Percentiles rank a stretch among this genome's conserved stretches.
Evolutionary conservation across 257 asterid species (phyloP).

Genomic region (Ophiorrhiza pumila): DNA sequence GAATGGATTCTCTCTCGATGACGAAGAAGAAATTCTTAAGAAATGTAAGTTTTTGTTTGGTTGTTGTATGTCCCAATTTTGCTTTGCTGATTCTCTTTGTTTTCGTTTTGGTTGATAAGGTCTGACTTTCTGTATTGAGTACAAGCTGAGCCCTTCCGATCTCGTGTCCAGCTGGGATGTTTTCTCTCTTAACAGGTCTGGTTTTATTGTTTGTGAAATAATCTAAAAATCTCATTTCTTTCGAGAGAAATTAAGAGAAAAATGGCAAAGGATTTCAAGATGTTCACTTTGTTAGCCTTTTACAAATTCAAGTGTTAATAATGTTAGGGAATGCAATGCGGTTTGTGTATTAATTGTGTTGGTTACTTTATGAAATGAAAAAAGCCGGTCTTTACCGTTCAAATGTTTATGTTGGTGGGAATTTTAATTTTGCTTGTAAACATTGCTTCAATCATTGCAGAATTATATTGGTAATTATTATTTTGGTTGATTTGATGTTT

Average conservation of each 20-base stretch:
- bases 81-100: not conserved
- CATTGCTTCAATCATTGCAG: not conserved
- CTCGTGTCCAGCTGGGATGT: constrained; percentile 89
- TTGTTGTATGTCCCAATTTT: not conserved
- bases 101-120: constrained; percentile 34
- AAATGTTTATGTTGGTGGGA: not conserved
- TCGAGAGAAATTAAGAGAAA: not conserved
- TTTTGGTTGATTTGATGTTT: not conserved
- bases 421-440: constrained; percentile 1
- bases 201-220: not conserved
- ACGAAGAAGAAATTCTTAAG: constrained; percentile 63
- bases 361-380: too few species aligned
- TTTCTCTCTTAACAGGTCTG: constrained; percentile 78
- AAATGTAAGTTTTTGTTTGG: constrained; percentile 48
- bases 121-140: constrained; percentile 73
- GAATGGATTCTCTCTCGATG: constrained; percentile 53
- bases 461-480: not conserved
- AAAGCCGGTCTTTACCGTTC: not conserved
- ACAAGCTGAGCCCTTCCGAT: constrained; percentile 82
- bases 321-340: not conserved
- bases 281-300: not conserved
- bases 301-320: too few species aligned
- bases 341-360: not conserved
- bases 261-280: not conserved
- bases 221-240: not conserved